A percentile compares a stretch with the other conserved stretches of the same genome.
Conservation (phyloP, 2,329 filamentous ascomycete genomes). For the Colletotrichum aenigma region DNA sequence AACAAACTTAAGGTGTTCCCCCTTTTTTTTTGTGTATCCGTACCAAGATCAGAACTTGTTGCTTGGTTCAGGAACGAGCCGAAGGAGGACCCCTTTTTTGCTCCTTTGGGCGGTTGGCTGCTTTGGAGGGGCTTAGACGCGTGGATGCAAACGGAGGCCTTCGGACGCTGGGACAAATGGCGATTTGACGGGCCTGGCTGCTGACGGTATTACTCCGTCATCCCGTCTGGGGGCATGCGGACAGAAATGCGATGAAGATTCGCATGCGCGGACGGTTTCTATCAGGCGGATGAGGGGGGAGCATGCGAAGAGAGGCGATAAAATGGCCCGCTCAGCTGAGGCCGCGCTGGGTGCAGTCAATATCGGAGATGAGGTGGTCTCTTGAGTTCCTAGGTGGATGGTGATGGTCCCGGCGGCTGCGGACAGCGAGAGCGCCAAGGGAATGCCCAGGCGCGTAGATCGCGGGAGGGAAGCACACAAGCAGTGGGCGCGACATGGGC, state of each 20-base stretch:
- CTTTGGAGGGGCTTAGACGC: background rate
- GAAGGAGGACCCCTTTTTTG: background rate
- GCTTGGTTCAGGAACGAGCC: background rate
- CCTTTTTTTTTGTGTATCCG: background rate
- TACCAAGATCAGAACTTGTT: background rate
- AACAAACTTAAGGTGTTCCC: background rate
- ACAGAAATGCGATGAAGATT: background rate
- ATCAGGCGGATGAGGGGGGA: no score
- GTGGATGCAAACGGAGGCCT: background rate
- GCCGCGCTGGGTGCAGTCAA: background rate
- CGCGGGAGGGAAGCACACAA: background rate
- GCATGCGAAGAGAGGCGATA: background rate
- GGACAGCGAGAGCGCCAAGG: background rate
- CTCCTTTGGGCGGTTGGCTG: background rate
- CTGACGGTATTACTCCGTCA: background rate
- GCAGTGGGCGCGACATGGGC: background rate
- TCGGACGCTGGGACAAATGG: background rate
- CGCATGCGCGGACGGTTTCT: background rate
- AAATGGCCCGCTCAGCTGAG: background rate
- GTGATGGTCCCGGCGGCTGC: background rate
- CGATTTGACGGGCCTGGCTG: background rate
- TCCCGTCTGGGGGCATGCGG: background rate
- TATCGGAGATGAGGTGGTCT: background rate
- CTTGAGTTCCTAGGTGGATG: background rate
- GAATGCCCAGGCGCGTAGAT: constrained; percentile 18